Evolutionary conservation across 1,284 basidiomycete species (phyloP).

Genomic region (Cutaneotrichosporon dermatis): DNA sequence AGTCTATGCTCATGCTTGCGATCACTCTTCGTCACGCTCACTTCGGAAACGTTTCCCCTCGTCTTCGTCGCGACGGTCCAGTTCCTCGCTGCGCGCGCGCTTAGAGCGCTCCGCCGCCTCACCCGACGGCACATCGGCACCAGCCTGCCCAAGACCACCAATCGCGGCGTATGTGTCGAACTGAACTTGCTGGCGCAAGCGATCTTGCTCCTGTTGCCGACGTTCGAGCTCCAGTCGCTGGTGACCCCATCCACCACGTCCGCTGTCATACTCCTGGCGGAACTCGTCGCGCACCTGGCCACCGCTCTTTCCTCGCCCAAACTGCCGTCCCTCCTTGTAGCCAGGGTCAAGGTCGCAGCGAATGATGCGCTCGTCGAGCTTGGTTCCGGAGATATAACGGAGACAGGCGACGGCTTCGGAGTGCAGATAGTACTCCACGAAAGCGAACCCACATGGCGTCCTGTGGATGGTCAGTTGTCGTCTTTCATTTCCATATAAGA

Average conservation of each 20-base stretch:
- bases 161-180: slow-evolving; percentile 81
- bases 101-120: slow-evolving; percentile 28
- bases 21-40: slow-evolving; percentile 36
- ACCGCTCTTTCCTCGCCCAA: slow-evolving; percentile 92
- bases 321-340: slow-evolving; percentile 94
- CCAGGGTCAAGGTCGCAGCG: slow-evolving; percentile 98
- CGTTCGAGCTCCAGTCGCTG: slow-evolving; percentile 53
- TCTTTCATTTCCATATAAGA: too few relatives aligned
- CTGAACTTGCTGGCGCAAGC: slow-evolving; percentile 70
- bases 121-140: slow-evolving; percentile 63
- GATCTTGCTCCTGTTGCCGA: slow-evolving; percentile 63
- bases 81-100: slow-evolving; percentile 35
- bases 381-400: slow-evolving; percentile 92
- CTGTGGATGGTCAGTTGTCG: slow-evolving; percentile 49
- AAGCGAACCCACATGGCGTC: slow-evolving; percentile 98
- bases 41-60: slow-evolving; percentile 43
- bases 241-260: slow-evolving; percentile 90
- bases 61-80: slow-evolving; percentile 33
- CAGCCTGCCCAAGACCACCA: slow-evolving; percentile 71
- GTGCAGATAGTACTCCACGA: slow-evolving; percentile 98
- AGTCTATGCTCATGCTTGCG: too few relatives aligned
- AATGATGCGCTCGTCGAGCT: slow-evolving; percentile 98
- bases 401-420: slow-evolving; percentile 88
- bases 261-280: slow-evolving; percentile 92
- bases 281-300: slow-evolving; percentile 97